phyloP scores from a whole-genome alignment of 345 rosid species.

The Citrus medica region DNA sequence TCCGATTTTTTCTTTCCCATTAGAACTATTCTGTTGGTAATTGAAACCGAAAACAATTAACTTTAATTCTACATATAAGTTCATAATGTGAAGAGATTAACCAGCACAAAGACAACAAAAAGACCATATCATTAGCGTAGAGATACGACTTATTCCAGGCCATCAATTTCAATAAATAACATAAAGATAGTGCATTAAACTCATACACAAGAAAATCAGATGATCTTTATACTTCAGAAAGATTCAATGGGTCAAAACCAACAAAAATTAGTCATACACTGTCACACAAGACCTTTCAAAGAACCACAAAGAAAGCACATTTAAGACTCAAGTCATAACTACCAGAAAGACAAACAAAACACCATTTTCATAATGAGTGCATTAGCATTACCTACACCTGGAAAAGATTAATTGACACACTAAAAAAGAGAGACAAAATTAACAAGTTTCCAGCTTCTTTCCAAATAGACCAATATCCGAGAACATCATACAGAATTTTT shows the following conservation, averaged over 20 bases:
- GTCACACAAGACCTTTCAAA: not conserved
- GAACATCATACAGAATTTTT: not conserved
- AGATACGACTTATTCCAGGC: not conserved
- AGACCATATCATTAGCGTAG: not conserved
- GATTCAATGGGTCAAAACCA: not conserved
- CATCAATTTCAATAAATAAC: not conserved
- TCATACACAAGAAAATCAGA: not conserved
- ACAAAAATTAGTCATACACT: not conserved
- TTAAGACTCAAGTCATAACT: too few relatives aligned
- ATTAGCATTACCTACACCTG: not conserved
- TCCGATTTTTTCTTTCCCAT: conserved; percentile 85
- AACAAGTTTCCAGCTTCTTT: not conserved
- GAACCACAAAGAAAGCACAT: too few relatives aligned
- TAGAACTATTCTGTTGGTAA: conserved; percentile 17
- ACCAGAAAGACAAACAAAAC: too few relatives aligned
- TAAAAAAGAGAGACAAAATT: not conserved
- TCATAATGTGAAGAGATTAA: not conserved
- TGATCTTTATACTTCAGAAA: not conserved
- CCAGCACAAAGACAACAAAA: not conserved
- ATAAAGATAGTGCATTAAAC: not conserved
- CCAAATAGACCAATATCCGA: not conserved
- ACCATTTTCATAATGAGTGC: too few relatives aligned
- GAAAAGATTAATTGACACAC: not conserved
- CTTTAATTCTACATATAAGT: not conserved
- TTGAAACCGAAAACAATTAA: not conserved